Evolutionary conservation across 441 rosid species (phyloP), one percentile per base, ranked within the genome.

Genomic region (Erysimum cheiri): DNA sequence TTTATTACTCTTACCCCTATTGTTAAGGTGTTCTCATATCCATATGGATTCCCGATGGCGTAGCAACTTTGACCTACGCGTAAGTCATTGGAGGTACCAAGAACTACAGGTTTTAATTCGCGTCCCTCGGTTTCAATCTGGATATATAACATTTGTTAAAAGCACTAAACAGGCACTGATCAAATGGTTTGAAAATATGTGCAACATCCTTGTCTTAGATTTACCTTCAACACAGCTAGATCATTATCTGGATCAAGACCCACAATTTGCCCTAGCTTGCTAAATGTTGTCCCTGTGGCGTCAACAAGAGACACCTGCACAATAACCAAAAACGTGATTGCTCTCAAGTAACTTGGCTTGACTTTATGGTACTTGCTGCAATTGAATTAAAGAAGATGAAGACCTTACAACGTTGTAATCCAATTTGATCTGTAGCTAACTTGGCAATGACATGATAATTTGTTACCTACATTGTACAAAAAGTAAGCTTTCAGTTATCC

Each of bases 11-110:
- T 80, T 86, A 90, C 98, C 89, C 98, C 97, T 2, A 91, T 91
- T 24, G 95, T 93, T 49, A 93, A 88, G 8, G 97, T 91, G 80
- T 93, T 91, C 64, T 89, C 93, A 70, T 85, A 91, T 78, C 97
- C 98, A 58, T 80, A 91, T 26, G 98, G 98, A 78, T 89, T 91
- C 56, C 97, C 97, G 8, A 91, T 91, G 6, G 98, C 98, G 15
- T 66, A 89, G 75, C 97, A 93, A 73, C 82, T 89, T 68, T 93
- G 98, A 10, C 96, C 98, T 13, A 93, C 94, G 2, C 74, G 96
- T 73, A 93, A 71, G 65, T 85, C 85, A 32, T 59, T 64, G 5
- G 98, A 93, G 72, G 84, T 85, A 41, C 97, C 98, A 26, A 91
- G 75, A 63, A 77, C 83, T 57, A 79, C 87, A 13, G 96, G 95